Base-by-base conservation (phyloP, 345 rosid genomes). In the Citrus unshiu region DNA sequence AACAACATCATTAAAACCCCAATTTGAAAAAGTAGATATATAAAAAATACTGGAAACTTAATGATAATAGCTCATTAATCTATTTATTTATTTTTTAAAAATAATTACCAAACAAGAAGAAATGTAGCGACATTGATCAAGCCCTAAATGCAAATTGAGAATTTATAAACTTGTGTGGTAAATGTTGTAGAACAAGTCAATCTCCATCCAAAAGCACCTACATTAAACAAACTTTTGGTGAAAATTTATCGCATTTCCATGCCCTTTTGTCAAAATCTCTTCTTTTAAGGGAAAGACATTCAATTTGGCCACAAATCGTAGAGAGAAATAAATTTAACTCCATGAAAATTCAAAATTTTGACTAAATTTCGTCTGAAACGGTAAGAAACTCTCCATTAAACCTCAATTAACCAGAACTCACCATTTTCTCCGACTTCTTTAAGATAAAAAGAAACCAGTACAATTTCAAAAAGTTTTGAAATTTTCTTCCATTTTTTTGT, bases 201-300 rank as follows among this genome's bases (percentile, higher is more conserved):
- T 75, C 21, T 75, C 43, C 46, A 63, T 75, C 32, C 32, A 63
- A 75, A 75, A 46, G 78, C 67, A 37, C 76, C 25, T 3, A 18
- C 61, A 63, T 27, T 27, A 18, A 49, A 40, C 3, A 7, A 51
- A 29, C 74, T 49, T 32, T 49, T 29, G 18, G 18, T 49, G 60
- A 49, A 29, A 49, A 7, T 27, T 29, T 29, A 18, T 18, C 27
- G 21, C 4, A 63, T 21, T 8, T 2, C 43, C 19, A 56, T 19
- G 43, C 10, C 62, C 27, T 67, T 6, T 16, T 24, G 8, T 4
- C 22, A 24, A 74, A 60, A 40, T 18, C 56, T 74, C 40, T 40
- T 62, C 67, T 27, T 62, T 61, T 10, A 73, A 24, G 67, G 39
- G 24, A 24, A 59, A 59, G 22, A 19, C 39, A 9, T 24, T 43